These are phyloP conservation scores for Amaranthus cruentus DNA, from an alignment of 148 eudicot species.

Conservation along the genomic window DNA sequence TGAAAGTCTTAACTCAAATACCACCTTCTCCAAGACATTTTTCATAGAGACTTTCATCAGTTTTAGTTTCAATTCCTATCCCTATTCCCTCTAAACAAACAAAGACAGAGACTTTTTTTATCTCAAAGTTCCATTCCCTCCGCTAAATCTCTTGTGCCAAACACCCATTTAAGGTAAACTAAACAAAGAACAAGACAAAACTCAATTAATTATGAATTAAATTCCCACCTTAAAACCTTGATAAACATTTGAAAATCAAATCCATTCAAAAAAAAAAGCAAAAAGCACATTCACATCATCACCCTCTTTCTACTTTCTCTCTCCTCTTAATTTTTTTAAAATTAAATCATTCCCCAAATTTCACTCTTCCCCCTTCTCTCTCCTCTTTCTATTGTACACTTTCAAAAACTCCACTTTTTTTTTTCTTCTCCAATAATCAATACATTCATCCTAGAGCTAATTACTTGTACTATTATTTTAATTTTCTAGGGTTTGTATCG, in stretches of 20 bases:
- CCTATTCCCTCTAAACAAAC: too few species aligned
- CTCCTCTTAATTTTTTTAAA: background rate
- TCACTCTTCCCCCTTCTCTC: slow-evolving; percentile 6
- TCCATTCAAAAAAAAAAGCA: background rate
- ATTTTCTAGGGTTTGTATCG: background rate
- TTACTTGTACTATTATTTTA: background rate
- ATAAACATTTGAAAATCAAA: slow-evolving; percentile 9
- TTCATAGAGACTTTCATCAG: too few species aligned
- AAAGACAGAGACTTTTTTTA: too few species aligned
- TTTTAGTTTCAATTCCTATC: too few species aligned
- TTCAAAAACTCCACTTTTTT: background rate
- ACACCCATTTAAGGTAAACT: too few species aligned
- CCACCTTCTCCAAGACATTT: too few species aligned
- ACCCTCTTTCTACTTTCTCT: background rate
- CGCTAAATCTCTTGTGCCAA: too few species aligned
- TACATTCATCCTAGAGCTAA: background rate
- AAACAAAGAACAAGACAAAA: too few species aligned
- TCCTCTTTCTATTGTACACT: background rate
- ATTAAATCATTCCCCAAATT: slow-evolving; percentile 4
- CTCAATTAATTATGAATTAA: too few species aligned
- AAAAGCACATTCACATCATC: slow-evolving; percentile 1
- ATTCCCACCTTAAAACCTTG: background rate
- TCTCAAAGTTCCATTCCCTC: too few species aligned
- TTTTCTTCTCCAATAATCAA: background rate
- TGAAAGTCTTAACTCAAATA: too few species aligned